phyloP scores from a whole-genome alignment of 495 filamentous ascomycete species.

The Cladorrhinum samala region DNA sequence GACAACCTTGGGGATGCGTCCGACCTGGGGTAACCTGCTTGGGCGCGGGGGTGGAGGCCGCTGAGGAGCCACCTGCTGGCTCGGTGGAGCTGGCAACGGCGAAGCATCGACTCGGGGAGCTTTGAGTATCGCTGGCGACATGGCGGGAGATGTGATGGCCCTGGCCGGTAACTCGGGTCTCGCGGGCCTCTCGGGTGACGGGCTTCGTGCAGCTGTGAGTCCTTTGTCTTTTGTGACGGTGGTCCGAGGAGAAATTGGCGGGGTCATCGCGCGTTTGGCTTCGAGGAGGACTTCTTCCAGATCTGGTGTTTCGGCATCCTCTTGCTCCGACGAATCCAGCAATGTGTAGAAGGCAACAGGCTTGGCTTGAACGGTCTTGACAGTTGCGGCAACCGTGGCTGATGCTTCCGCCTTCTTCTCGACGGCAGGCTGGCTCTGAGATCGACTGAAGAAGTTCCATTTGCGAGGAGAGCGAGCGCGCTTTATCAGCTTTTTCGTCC shows the following conservation, averaged over 20 bases:
- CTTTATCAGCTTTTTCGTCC: conserved; percentile 51
- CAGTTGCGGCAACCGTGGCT: conserved; percentile 37
- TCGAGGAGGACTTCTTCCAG: conserved; percentile 62
- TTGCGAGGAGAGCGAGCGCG: conserved; percentile 55
- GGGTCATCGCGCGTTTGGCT: conserved; percentile 33
- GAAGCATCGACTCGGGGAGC: neutral
- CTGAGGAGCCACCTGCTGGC: conserved; percentile 1
- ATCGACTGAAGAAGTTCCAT: conserved; percentile 81
- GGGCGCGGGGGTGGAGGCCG: conserved; percentile 24
- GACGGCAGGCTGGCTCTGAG: conserved; percentile 47
- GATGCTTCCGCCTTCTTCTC: conserved; percentile 33
- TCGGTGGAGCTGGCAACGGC: neutral
- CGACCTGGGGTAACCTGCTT: conserved; percentile 66
- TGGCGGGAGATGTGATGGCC: neutral
- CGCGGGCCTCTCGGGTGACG: neutral
- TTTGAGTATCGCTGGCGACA: neutral
- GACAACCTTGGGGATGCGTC: conserved; percentile 83
- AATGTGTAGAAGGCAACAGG: conserved; percentile 73
- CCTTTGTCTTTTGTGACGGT: neutral
- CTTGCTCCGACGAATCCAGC: conserved; percentile 66
- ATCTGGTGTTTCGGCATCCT: conserved; percentile 52
- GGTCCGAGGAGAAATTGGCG: neutral
- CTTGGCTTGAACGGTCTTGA: conserved; percentile 37
- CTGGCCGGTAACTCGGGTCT: neutral
- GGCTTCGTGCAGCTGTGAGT: conserved; percentile 4